phyloP scores from a whole-genome alignment of 108 stramenopile genomes.

The Nannochloropsis granulata region DNA sequence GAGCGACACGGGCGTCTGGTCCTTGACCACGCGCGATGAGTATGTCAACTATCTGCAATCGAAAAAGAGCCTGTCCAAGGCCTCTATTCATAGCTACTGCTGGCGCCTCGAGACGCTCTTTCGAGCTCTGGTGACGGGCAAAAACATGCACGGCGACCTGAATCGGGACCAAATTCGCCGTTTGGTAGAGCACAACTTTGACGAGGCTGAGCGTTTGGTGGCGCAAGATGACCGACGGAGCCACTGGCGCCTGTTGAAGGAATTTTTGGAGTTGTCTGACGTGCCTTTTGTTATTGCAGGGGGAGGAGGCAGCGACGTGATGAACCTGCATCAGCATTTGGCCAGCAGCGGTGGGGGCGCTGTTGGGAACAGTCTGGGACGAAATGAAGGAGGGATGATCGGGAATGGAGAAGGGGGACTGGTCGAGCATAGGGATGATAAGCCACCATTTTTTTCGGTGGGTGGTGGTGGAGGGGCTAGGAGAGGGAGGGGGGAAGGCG shows the following conservation, averaged over 20 bases:
- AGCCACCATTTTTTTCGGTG: too few species aligned
- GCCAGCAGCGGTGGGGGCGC: too few species aligned
- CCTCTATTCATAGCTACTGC: not conserved
- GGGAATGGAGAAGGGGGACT: too few species aligned
- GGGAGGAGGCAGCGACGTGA: not conserved
- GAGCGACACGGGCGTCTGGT: not conserved
- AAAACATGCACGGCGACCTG: not conserved
- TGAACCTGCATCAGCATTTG: too few species aligned
- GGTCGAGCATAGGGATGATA: too few species aligned
- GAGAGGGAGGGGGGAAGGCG: not conserved
- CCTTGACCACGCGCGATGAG: not conserved
- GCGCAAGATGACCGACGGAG: not conserved
- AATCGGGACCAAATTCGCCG: not conserved
- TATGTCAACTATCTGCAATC: not conserved
- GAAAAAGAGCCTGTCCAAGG: not conserved
- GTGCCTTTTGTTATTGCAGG: not conserved
- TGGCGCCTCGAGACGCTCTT: not conserved
- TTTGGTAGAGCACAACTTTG: not conserved
- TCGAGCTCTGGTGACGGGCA: not conserved
- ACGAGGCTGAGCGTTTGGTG: not conserved
- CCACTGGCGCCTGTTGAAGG: not conserved
- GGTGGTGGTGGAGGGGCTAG: too few species aligned
- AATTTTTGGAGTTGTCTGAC: not conserved
- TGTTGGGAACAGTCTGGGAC: too few species aligned
- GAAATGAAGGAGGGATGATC: too few species aligned